These are phyloP conservation scores for Rhodotorula sphaerocarpa DNA, from an alignment of 768 basidiomycete genomes.

Conservation along the genomic window DNA sequence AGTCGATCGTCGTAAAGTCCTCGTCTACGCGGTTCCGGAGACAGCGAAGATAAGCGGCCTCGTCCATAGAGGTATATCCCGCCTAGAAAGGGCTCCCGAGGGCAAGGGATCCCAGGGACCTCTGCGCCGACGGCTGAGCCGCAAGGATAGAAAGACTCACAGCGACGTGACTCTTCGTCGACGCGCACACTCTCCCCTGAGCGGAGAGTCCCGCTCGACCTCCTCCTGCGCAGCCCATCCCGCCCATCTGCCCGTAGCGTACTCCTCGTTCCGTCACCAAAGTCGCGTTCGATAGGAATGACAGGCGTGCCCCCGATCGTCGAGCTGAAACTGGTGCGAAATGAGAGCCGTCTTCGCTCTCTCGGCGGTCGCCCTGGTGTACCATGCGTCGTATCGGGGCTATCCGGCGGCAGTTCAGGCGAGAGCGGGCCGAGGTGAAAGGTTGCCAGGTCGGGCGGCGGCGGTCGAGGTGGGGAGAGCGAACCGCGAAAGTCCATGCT, in stretches of 20 bases:
- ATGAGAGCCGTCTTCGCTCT: neutral
- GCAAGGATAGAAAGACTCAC: constrained; percentile 4
- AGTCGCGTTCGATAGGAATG: constrained; percentile 18
- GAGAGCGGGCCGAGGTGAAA: neutral
- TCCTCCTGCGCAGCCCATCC: neutral
- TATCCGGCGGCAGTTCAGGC: too few relatives aligned
- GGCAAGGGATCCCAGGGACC: neutral
- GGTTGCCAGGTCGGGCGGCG: constrained; percentile 2
- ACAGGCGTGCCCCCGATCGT: constrained; percentile 6
- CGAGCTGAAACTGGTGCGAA: neutral
- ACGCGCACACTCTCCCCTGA: constrained; percentile 1
- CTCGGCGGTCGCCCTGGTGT: neutral
- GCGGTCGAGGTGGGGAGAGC: neutral
- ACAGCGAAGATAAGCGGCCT: neutral
- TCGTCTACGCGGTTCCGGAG: constrained; percentile 13
- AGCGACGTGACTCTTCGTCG: constrained; percentile 18
- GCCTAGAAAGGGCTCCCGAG: neutral
- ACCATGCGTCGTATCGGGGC: neutral
- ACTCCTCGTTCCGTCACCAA: neutral
- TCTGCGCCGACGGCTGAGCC: neutral
- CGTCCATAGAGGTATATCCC: neutral
- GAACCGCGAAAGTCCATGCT: neutral
- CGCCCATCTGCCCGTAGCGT: neutral
- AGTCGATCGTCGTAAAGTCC: constrained; percentile 51
- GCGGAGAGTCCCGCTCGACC: too few relatives aligned